Conservation (phyloP, 345 rosid species). For the Pugionium dolabratum region DNA sequence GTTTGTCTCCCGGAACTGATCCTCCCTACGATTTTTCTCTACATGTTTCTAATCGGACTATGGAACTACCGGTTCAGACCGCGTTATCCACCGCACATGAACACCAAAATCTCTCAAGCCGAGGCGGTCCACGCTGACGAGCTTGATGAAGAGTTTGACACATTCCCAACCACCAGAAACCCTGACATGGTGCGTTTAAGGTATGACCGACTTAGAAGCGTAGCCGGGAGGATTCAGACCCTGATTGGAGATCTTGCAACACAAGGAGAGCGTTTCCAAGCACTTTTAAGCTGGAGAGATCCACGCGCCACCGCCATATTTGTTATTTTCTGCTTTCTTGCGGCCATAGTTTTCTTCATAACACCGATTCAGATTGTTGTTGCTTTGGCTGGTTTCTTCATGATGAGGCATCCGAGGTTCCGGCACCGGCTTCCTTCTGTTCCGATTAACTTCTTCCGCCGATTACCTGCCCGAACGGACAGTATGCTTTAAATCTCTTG, state of each 20-base stretch:
- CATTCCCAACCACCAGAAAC: constrained; percentile 72
- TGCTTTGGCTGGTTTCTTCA: constrained; percentile 74
- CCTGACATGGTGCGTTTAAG: constrained; percentile 83
- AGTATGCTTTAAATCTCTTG: constrained; percentile 60
- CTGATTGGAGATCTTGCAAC: constrained; percentile 95
- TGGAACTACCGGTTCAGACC: constrained; percentile 94
- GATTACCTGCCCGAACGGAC: constrained; percentile 90
- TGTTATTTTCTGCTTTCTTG: constrained; percentile 70
- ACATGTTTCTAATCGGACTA: constrained; percentile 88
- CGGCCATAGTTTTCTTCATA: constrained; percentile 80
- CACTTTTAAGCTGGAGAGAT: constrained; percentile 95
- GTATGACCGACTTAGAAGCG: constrained; percentile 89
- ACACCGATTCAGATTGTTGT: constrained; percentile 89
- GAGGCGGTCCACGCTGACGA: constrained; percentile 86
- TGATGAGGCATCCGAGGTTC: constrained; percentile 92
- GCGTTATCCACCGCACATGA: constrained; percentile 98
- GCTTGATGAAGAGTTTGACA: constrained; percentile 92
- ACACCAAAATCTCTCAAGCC: constrained; percentile 86
- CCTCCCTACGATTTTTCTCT: constrained; percentile 81
- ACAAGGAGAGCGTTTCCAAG: constrained; percentile 89
- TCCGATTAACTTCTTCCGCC: constrained; percentile 92
- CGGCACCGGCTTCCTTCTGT: constrained; percentile 77
- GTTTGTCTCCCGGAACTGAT: constrained; percentile 89
- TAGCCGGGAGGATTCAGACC: constrained; percentile 93
- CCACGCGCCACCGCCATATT: constrained; percentile 85